Base-by-base conservation (phyloP, 129 eudicot genomes). In the Artemisia argyi region DNA sequence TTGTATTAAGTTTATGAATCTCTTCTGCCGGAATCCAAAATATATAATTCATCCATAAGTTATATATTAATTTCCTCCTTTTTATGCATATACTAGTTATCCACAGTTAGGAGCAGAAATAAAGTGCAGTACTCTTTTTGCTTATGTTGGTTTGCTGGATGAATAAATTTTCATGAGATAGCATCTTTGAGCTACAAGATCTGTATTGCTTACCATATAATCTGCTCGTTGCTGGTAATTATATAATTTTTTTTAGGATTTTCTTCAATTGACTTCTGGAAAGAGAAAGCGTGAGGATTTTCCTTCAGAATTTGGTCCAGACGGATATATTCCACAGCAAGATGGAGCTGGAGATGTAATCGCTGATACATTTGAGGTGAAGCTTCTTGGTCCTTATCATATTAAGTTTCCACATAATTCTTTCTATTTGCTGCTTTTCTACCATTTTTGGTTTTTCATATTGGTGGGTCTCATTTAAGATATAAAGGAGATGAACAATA, bases 311-410 rank as follows among this genome's bases (percentile, higher is more conserved):
- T 82, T 76, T 70, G 82, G 16, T 71, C 61, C 77, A 69, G 85
- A 81, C 74, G 93, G 93, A 30, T 83, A 86, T 83, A 88, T 91
- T 71, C 91, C 97, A 17, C 97, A 91, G 65, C 96, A 86, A 81
- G 96, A 91, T 84, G 93, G 96, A 76, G 87, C 93, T 73, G 91
- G 80, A 68, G 92, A 88, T 39, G 83, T 35, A 35, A 35, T 35
- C 44, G 1, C 44, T 35, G 44, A 71, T 73, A 78, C 78, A 26
- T 75, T 78, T 52, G 76, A 86, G 89, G 86, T 86, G 76, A 79
- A 70, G 26, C 70, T 64, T 51, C 50, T 63, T 51, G 60, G 49
- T 16, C 57, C 17, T 3, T 35, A 35, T 35, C 44, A 1, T 35
- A 35, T 35, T 35, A 35, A 35, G 44, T 35, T 1, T 35, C 44